Evolutionary conservation across 805 yeast genomes (phyloP), one percentile per base, ranked within the genome.

Genomic region (Komagataella pseudopastoris): DNA sequence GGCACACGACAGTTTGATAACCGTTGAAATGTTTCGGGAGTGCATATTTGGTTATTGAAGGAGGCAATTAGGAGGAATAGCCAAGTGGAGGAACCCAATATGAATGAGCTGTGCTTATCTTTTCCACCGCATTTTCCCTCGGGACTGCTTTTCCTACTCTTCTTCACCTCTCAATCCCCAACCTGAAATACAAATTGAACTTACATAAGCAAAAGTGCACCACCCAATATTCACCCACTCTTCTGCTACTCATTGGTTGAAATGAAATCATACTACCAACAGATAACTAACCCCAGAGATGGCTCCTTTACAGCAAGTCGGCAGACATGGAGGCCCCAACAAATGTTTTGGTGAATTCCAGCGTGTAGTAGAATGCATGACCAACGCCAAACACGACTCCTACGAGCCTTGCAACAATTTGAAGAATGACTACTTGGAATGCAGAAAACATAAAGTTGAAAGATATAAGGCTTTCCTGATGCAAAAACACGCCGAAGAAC

Each of bases 331-430:
- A 18, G 71, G 70, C 23, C 71, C 71, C 47, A 65, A 61, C 60
- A 63, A 59, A 50, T 68, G 71, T 56, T 68, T 66, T 56, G 67
- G 66, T 24, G 61, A 62, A 36, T 68, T 67, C 53, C 71, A 68
- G 53, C 63, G 64, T 50, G 69, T 68, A 6, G 59, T 68, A 20
- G 71, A 68, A 56, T 68, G 71, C 52, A 61, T 67, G 64, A 68
- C 71, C 7, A 65, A 60, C 49, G 58, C 60, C 24, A 58, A 60
- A n/a, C 61, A 63, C 6, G 54, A 57, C 43, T 58, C 59, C 24
- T 61, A 60, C 49, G 62, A 62, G 16, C 66, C 66, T 51, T 68
- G 71, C 54, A 58, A 59, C 39, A 58, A 61, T 14, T 56, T 64
- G 44, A 62, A 61, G 52, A 60, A 60, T 45, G 71, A 68, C 52